phyloP scores from a whole-genome alignment of 495 filamentous ascomycete genomes.

The Xylaria nigripes region DNA sequence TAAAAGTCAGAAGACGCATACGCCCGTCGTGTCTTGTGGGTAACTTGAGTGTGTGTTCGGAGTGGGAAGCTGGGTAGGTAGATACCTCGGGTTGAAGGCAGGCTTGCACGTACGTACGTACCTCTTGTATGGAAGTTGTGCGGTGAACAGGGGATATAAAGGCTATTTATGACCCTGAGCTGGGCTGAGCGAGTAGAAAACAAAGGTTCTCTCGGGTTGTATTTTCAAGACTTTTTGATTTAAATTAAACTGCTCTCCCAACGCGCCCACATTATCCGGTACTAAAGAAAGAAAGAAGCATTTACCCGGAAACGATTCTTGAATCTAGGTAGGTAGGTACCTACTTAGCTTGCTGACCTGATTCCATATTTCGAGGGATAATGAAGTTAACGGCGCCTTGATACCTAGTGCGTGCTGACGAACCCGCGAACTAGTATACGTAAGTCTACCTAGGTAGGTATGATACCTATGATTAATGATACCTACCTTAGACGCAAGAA shows the following conservation, averaged over 20 bases:
- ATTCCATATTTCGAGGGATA: not conserved
- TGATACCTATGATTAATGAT: not conserved
- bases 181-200: not conserved
- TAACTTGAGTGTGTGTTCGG: conserved; percentile 1
- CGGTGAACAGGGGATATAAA: conserved; percentile 7
- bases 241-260: not conserved
- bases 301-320: not conserved
- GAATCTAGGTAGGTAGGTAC: too few species aligned
- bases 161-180: conserved; percentile 2
- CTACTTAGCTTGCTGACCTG: not conserved
- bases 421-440: not conserved
- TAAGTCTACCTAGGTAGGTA: too few species aligned
- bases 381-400: not conserved
- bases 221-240: not conserved
- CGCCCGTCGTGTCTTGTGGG: not conserved
- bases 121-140: not conserved
- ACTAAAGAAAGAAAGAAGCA: too few species aligned
- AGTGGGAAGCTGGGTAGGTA: conserved; percentile 4
- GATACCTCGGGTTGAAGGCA: not conserved
- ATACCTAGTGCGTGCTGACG: not conserved
- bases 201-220: not conserved
- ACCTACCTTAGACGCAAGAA: not conserved
- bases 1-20: conserved; percentile 26
- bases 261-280: not conserved
- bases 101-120: not conserved